Evolutionary conservation across 2,329 filamentous ascomycete species (phyloP), one percentile per base, ranked within the genome.

Genomic region (Cladosporium velox): DNA sequence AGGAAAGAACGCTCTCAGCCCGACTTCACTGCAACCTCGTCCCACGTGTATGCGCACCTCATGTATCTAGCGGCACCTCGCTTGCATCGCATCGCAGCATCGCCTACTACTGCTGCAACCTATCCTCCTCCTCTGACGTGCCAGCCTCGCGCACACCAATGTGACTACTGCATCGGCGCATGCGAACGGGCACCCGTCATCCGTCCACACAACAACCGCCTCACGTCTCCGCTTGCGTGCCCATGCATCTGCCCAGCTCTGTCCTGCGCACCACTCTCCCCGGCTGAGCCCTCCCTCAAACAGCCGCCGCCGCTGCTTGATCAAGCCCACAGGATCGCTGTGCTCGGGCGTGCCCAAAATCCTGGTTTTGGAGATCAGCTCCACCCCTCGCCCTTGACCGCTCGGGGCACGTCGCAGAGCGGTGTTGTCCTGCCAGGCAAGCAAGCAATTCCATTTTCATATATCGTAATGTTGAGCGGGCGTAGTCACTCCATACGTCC

Each of bases 321-420:
- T 52, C 44, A 35, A 62, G 28, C 38, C 58, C 38, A 30, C 58
- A 60, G 18, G 59, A 62, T 62, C 59, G 44, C 44, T 62, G 59
- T 52, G 59, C 59, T 47, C 30, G 59, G 59, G 32, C 47, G 32
- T 12, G 21, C 30, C 59, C 59, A 52, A 52, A 52, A 52, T 35
- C 44, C 59, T 52, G 44, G 44, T 59, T 41, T 28, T 28, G 57
- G 41, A 30, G 34, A 59, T 30, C 57, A 59, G 30, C 49, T 21
- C 26, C 24, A 24, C 28, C 11, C 30, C 28, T n/a, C 30, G 24
- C 26, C 51, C 51, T 30, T 59, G 32, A 59, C 57, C 57, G 57
- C 57, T 47, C 26, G 11, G 32, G 32, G 18, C 21, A 26, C 21
- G 28, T 35, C 57, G 57, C 34, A 38, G 57, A 59, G 35, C 41